Evolutionary conservation across 371 early-diverging fungal species (phyloP).

Genomic region (Circinella umbellata): DNA sequence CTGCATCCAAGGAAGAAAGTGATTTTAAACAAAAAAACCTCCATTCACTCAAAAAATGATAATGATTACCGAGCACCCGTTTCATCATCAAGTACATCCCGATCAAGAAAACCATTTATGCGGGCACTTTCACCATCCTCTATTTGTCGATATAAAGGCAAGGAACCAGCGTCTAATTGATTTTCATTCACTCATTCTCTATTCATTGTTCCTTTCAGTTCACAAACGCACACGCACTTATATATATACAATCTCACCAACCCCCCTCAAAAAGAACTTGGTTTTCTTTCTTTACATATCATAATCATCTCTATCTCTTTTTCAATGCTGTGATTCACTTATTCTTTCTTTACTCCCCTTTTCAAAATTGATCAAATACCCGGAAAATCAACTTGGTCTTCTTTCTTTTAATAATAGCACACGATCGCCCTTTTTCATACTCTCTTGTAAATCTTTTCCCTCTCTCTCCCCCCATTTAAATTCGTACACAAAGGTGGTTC

Average conservation of each 20-base stretch:
- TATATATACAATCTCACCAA: no score
- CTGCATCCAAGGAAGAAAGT: constrained; percentile 8
- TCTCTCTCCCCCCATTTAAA: neutral
- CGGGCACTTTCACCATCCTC: constrained; percentile 1
- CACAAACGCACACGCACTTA: no score
- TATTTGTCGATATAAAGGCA: neutral
- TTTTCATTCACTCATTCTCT: neutral
- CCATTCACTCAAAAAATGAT: neutral
- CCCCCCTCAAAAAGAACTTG: no score
- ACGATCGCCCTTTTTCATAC: neutral
- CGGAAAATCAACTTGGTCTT: no score
- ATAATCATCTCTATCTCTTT: no score
- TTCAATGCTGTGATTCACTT: neutral
- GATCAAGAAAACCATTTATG: constrained; percentile 7
- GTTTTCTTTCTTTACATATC: no score
- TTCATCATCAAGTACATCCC: neutral
- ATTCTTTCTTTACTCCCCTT: neutral
- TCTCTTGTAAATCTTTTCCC: neutral
- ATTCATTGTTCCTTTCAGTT: no score
- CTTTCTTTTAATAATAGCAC: neutral
- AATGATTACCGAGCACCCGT: neutral
- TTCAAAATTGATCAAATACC: neutral
- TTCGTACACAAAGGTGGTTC: no score
- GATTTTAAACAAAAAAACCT: neutral
- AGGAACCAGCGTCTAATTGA: constrained; percentile 1